Base-by-base conservation (phyloP, 352 stramenopile genomes). In the Hyaloperonospora brassicae region DNA sequence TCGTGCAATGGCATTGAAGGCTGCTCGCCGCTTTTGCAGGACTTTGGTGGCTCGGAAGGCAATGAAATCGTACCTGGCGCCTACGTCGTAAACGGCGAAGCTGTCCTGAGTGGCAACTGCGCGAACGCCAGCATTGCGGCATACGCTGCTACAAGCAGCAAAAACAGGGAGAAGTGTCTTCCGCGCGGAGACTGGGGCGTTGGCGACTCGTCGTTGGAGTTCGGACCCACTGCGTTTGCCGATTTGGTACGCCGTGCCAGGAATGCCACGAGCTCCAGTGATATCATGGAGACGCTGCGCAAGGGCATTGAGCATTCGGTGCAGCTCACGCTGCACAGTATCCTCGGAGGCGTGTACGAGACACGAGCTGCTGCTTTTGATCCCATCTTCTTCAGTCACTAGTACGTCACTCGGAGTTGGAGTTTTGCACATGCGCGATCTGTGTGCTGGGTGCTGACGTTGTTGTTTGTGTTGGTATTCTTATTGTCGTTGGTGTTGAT, bases 141-240 rank as follows among this genome's bases (percentile, higher is more conserved):
- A 2, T 62, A 66, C 12, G 76, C 73, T 0, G 86, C 76, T 44
- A 70, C 73, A 13, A 68, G 22, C 30, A 47, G 57, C 5, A 58
- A 55, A 6, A 70, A 63, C 25, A 86, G 78, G 31, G 78, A 88
- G 55, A 62, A 73, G 12, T 88, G 78, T 47, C 62, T 88, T 14
- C 73, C 76, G 0, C 73, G 78, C 35, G 78, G 78, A 22, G 76
- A 88, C 42, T 88, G 78, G 78, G 57, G 68, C 47, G 73, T 88
- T 40, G 64, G 75, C 17, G 52, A 71, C 34, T 84, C 78, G 14
- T 81, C 78, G 41, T 72, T 84, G 47, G 78, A 88, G 42, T 79
- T 88, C 17, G 76, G 76, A 0, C 64, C 79, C 10, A 87, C 73
- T 0, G 74, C 72, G 24, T 79, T 87, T 52, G 62, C 73, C 1